Percentiles rank a stretch among this genome's conserved stretches.
Conservation (phyloP, 768 basidiomycete species). For the Pulveroboletus frians region DNA sequence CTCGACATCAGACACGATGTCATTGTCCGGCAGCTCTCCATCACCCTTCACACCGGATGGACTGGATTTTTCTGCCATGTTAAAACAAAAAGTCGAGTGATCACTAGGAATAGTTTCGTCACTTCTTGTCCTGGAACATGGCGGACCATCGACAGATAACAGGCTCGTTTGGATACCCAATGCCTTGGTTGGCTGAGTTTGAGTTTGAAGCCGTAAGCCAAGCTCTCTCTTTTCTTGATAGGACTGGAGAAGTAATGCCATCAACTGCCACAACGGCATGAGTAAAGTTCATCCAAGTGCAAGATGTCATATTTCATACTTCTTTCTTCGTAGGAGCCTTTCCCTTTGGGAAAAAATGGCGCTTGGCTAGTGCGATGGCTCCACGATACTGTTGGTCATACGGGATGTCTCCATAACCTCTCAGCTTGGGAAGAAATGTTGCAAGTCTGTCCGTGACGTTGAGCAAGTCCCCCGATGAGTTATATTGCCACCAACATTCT, state of each 20-base stretch:
- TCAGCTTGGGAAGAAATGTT: constrained; percentile 25
- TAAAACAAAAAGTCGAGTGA: neutral
- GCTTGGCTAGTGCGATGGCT: constrained; percentile 25
- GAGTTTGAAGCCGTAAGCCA: neutral
- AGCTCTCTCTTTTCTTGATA: constrained; percentile 22
- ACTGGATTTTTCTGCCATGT: neutral
- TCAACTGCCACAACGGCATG: constrained; percentile 14
- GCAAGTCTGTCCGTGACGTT: constrained; percentile 16
- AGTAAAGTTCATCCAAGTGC: neutral
- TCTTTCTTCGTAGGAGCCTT: constrained; percentile 22
- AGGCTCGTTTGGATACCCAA: constrained; percentile 22
- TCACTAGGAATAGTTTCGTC: neutral
- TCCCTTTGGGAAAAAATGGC: constrained; percentile 25
- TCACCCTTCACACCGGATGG: neutral
- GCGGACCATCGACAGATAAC: neutral
- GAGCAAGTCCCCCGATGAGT: neutral
- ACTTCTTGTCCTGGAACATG: neutral
- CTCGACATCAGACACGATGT: neutral
- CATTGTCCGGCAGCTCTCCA: neutral
- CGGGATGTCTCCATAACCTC: constrained; percentile 26
- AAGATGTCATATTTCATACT: constrained; percentile 6
- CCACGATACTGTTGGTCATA: constrained; percentile 26
- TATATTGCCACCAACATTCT: constrained; percentile 13
- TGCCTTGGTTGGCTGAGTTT: constrained; percentile 7
- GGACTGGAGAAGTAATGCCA: constrained; percentile 19